These are phyloP conservation scores for Paracoccidioides brasiliensis DNA, from an alignment of 2,329 filamentous ascomycete species.

Conservation along the genomic window DNA sequence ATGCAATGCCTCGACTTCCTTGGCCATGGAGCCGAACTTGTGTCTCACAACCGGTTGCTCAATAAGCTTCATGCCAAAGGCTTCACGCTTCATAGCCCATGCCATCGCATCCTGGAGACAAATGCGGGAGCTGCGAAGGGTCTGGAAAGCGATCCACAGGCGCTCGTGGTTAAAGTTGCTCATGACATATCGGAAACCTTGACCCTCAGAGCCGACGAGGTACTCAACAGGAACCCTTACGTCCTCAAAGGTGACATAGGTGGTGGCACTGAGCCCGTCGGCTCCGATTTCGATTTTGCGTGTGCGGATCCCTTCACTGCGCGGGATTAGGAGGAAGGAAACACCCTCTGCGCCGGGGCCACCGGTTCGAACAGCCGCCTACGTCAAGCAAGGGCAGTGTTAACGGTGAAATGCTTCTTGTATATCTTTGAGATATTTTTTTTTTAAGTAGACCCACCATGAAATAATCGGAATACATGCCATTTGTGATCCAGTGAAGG, in stretches of 20 bases:
- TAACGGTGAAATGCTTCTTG: neutral
- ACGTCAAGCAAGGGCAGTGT: neutral
- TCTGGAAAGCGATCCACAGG: constrained; percentile 59
- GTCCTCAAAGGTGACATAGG: constrained; percentile 48
- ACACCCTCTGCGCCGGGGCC: constrained; percentile 1
- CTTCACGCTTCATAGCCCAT: constrained; percentile 75
- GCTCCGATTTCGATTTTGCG: constrained; percentile 1
- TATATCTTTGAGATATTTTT: neutral
- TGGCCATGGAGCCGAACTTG: constrained; percentile 1
- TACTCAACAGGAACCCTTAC: constrained; percentile 73
- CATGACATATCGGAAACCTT: constrained; percentile 73
- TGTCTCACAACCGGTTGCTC: constrained; percentile 60
- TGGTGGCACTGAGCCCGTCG: neutral
- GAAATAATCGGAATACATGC: constrained; percentile 2
- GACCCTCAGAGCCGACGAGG: constrained; percentile 68
- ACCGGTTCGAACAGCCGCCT: constrained; percentile 2
- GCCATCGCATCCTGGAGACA: constrained; percentile 76
- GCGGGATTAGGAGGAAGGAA: constrained; percentile 1
- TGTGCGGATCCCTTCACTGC: neutral
- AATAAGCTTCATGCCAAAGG: constrained; percentile 71
- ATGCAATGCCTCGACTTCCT: neutral
- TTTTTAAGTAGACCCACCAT: neutral
- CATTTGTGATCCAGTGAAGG: constrained; percentile 1
- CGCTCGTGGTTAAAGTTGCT: constrained; percentile 84
- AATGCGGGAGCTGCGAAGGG: constrained; percentile 51